Conservation (phyloP, 176 grass and related monocot species). For the Paspalum vaginatum region DNA sequence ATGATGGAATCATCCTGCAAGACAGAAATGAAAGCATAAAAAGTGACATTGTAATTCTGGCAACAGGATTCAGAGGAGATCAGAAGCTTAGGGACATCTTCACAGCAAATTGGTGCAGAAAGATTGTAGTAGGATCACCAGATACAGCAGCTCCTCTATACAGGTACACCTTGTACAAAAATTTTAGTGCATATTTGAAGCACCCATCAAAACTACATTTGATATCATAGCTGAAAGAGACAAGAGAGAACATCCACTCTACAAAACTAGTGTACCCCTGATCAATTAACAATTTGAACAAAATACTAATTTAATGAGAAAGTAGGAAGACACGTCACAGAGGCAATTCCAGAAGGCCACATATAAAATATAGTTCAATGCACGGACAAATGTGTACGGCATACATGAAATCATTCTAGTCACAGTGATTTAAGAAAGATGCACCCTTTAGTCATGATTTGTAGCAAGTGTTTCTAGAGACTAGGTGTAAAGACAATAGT, state of each 20-base stretch:
- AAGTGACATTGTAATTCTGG: constrained; percentile 78
- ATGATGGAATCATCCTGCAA: constrained; percentile 63
- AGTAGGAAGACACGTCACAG: constrained; percentile 4
- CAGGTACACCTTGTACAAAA: constrained; percentile 45
- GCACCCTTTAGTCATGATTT: background rate
- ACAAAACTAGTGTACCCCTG: background rate
- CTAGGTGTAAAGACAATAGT: background rate
- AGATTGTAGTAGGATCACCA: constrained; percentile 65
- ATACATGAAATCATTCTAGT: background rate
- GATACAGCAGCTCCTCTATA: constrained; percentile 64
- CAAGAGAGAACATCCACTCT: background rate
- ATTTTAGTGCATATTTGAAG: constrained; percentile 21
- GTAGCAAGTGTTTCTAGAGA: background rate
- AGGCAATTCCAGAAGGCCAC: background rate
- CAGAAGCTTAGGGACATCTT: constrained; percentile 90
- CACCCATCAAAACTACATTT: constrained; percentile 19
- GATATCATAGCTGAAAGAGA: background rate
- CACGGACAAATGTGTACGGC: background rate
- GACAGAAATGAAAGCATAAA: constrained; percentile 53
- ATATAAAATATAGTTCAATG: background rate
- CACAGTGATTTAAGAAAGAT: background rate
- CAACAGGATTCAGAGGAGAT: constrained; percentile 88
- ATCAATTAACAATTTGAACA: background rate
- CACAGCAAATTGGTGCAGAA: constrained; percentile 61
- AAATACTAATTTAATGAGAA: constrained; percentile 19